A percentile compares a stretch with the other conserved stretches of the same genome.
Conservation (phyloP, 169 alveolate genomes). For the Theileria orientalis region DNA sequence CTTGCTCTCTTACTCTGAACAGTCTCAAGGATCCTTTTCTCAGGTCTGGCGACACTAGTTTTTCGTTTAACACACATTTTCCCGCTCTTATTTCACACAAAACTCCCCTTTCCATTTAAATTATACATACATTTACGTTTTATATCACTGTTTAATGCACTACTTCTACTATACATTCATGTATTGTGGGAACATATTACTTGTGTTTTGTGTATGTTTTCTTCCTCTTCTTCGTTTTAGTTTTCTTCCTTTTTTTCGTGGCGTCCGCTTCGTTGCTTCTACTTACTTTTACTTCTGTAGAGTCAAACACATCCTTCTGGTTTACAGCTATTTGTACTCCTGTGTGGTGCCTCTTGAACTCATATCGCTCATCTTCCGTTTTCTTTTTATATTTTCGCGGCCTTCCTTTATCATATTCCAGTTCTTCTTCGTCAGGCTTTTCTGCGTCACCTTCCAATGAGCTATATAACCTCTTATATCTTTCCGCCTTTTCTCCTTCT, state of each 20-base stretch:
- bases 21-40: conserved; percentile 62
- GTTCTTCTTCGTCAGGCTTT: conserved; percentile 40
- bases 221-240: neutral
- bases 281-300: neutral
- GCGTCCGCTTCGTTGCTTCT: neutral
- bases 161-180: neutral
- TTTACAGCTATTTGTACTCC: conserved; percentile 31
- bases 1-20: conserved; percentile 19
- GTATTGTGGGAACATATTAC: conserved; percentile 4
- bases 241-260: neutral
- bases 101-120: conserved; percentile 8
- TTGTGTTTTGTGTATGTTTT: conserved; percentile 7
- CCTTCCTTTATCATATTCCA: conserved; percentile 59
- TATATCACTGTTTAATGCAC: neutral
- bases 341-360: conserved; percentile 18
- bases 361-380: neutral
- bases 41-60: conserved; percentile 50
- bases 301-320: conserved; percentile 50
- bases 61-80: conserved; percentile 52
- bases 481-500: conserved; percentile 18
- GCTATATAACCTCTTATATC: conserved; percentile 3
- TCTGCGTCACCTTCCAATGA: conserved; percentile 18
- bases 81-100: conserved; percentile 63
- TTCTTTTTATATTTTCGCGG: conserved; percentile 24
- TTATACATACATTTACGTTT: neutral